Conservation (phyloP, 352 stramenopile species). For the Pythium chondricola region DNA sequence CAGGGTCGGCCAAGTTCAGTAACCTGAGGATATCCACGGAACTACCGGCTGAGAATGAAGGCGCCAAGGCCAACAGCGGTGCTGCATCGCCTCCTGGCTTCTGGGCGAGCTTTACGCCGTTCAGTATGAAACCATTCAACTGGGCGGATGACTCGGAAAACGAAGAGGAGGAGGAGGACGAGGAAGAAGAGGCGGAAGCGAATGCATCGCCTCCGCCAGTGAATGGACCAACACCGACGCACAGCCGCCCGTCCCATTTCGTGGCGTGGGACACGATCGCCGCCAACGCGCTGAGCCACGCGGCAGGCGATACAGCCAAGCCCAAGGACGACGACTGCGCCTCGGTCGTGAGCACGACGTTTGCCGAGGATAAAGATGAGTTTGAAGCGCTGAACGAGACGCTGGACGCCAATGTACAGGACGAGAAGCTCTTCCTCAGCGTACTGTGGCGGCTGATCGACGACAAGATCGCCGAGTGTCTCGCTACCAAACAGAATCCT, state of each 20-base stretch:
- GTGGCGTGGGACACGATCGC: slow-evolving; percentile 55
- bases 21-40: slow-evolving; percentile 58
- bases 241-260: slow-evolving; percentile 16
- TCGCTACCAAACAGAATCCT: slow-evolving; percentile 7
- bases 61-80: slow-evolving; percentile 34
- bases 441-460: slow-evolving; percentile 64
- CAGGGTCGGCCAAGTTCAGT: slow-evolving; percentile 10
- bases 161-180: slow-evolving; percentile 34
- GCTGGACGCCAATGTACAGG: slow-evolving; percentile 48
- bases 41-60: slow-evolving; percentile 7
- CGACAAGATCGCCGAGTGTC: slow-evolving; percentile 41
- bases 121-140: slow-evolving; percentile 37
- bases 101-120: slow-evolving; percentile 69
- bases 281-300: slow-evolving; percentile 40
- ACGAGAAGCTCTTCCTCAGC: slow-evolving; percentile 71
- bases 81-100: slow-evolving; percentile 65
- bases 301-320: slow-evolving; percentile 21
- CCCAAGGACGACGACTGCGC: slow-evolving; percentile 11
- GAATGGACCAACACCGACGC: slow-evolving; percentile 9
- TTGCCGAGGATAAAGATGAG: slow-evolving; percentile 59
- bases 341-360: slow-evolving; percentile 19
- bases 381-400: slow-evolving; percentile 66
- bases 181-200: slow-evolving; percentile 37
- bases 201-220: slow-evolving; percentile 6
- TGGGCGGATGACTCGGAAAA: slow-evolving; percentile 1